Percentiles rank a stretch among this genome's conserved stretches.
These are phyloP conservation scores for Fraxinus excelsior DNA, from an alignment of 257 asterid genomes.

Conservation along the genomic window DNA sequence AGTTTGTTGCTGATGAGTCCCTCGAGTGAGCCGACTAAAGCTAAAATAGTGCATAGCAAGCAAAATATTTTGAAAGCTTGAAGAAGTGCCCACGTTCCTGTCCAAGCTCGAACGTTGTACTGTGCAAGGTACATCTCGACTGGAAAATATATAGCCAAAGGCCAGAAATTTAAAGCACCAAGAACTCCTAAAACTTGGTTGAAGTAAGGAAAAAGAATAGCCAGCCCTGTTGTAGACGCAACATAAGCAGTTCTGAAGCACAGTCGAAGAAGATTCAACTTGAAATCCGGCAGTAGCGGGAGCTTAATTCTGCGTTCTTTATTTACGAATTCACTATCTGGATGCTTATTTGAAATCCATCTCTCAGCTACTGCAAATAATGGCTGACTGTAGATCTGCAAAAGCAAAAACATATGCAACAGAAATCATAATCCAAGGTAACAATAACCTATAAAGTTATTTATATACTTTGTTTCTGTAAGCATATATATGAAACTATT, in stretches of 20 bases:
- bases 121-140: conserved; percentile 65
- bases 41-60: conserved; percentile 47
- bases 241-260: conserved; percentile 67
- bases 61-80: conserved; percentile 50
- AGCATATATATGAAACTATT: neutral
- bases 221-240: conserved; percentile 50
- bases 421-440: neutral
- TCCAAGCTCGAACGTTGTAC: conserved; percentile 55
- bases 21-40: conserved; percentile 59
- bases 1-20: conserved; percentile 54
- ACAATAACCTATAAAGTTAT: no score
- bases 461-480: neutral
- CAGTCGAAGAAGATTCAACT: conserved; percentile 55
- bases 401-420: no score
- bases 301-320: conserved; percentile 43
- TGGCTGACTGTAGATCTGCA: conserved; percentile 56
- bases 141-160: conserved; percentile 65
- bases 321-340: conserved; percentile 33
- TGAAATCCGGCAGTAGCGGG: conserved; percentile 47
- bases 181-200: conserved; percentile 63
- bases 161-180: conserved; percentile 72
- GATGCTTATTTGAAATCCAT: conserved; percentile 36
- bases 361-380: conserved; percentile 56
- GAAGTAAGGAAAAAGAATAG: conserved; percentile 64
- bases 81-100: conserved; percentile 52